These are phyloP conservation scores for Amaranthus cruentus DNA, from an alignment of 148 eudicot species.

Conservation along the genomic window DNA sequence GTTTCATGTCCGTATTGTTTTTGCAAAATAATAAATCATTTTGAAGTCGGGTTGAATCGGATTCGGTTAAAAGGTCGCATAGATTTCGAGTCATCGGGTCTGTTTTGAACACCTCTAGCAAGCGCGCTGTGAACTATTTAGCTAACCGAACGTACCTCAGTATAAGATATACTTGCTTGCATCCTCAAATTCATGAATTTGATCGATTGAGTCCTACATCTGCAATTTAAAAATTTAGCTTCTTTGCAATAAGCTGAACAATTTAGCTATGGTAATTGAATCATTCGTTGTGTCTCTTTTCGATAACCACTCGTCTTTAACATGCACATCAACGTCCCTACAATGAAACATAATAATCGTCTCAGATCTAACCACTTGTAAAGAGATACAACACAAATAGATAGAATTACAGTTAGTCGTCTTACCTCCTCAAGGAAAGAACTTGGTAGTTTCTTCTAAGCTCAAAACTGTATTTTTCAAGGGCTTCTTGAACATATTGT, in stretches of 20 bases:
- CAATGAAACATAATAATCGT: not conserved
- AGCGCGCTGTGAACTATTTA: too few species aligned
- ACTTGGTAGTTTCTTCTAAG: slow-evolving; percentile 73
- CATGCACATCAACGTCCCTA: slow-evolving; percentile 64
- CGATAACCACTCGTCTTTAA: slow-evolving; percentile 78
- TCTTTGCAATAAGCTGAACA: slow-evolving; percentile 32
- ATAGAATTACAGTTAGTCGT: not conserved
- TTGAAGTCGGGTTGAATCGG: too few species aligned
- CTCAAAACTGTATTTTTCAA: slow-evolving; percentile 65
- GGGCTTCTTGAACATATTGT: slow-evolving; percentile 82
- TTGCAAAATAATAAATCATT: too few species aligned
- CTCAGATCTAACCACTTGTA: not conserved
- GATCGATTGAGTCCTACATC: slow-evolving; percentile 19
- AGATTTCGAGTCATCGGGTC: too few species aligned
- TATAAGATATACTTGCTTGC: slow-evolving; percentile 1
- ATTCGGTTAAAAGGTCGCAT: too few species aligned
- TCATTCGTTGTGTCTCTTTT: slow-evolving; percentile 58
- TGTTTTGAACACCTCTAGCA: too few species aligned
- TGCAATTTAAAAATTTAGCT: slow-evolving; percentile 13
- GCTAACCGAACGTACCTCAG: not conserved
- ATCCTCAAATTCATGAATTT: slow-evolving; percentile 12
- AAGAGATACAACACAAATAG: not conserved
- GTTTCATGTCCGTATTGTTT: too few species aligned
- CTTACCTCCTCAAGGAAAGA: slow-evolving; percentile 77
- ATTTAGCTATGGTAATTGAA: slow-evolving; percentile 35